phyloP scores from a whole-genome alignment of 345 rosid genomes.

The Rhodamnia argentea region DNA sequence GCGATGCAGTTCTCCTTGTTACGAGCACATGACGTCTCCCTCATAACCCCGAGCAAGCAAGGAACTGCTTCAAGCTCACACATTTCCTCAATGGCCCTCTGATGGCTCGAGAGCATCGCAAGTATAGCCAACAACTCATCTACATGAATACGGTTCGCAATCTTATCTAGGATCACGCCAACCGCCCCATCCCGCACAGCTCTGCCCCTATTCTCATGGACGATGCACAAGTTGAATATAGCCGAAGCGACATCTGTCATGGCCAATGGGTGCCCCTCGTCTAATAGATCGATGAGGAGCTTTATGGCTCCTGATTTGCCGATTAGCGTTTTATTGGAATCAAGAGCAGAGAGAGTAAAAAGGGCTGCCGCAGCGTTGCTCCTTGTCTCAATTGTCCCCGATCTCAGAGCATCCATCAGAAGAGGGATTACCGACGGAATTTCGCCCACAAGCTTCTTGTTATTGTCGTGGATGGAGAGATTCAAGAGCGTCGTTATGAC shows the following conservation, averaged over 20 bases:
- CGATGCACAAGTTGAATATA: slow-evolving; percentile 63
- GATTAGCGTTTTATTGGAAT: slow-evolving; percentile 68
- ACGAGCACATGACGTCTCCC: slow-evolving; percentile 69
- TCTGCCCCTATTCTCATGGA: slow-evolving; percentile 71
- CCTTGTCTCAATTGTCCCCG: slow-evolving; percentile 58
- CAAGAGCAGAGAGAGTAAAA: slow-evolving; percentile 82
- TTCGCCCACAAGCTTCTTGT: slow-evolving; percentile 85
- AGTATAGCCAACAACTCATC: slow-evolving; percentile 83
- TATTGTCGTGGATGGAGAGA: slow-evolving; percentile 83
- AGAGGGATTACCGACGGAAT: slow-evolving; percentile 66
- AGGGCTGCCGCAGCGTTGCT: slow-evolving; percentile 93
- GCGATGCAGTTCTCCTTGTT: slow-evolving; percentile 88
- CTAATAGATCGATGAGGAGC: slow-evolving; percentile 69
- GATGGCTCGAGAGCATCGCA: slow-evolving; percentile 73
- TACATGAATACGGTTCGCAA: slow-evolving; percentile 45
- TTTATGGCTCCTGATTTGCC: slow-evolving; percentile 69
- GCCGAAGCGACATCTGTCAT: slow-evolving; percentile 95
- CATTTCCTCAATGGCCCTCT: slow-evolving; percentile 66
- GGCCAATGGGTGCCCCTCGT: slow-evolving; percentile 68
- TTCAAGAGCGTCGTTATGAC: slow-evolving; percentile 80
- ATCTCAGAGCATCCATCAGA: slow-evolving; percentile 58
- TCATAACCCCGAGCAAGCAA: slow-evolving; percentile 52
- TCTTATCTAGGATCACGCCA: slow-evolving; percentile 54
- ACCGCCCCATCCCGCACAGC: slow-evolving; percentile 87
- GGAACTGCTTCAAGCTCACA: slow-evolving; percentile 62